These are phyloP conservation scores for Aspergillus sp. DNA, from an alignment of 2,329 filamentous ascomycete genomes.

Conservation along the genomic window DNA sequence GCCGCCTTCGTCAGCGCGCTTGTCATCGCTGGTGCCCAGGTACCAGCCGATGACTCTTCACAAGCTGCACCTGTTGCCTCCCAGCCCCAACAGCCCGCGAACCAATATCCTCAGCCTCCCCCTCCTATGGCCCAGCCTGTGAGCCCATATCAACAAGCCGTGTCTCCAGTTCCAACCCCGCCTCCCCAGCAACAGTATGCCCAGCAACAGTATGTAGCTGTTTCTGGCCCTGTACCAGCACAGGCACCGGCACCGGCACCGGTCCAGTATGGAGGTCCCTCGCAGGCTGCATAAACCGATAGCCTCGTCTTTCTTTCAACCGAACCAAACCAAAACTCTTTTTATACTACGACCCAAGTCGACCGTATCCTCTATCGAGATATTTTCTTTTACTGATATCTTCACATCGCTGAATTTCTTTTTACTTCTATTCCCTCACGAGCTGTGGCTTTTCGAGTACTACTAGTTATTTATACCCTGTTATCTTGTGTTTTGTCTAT, in stretches of 20 bases:
- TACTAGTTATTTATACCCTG: background rate
- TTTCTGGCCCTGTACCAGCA: no score
- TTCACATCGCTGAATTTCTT: background rate
- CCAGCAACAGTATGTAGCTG: no score
- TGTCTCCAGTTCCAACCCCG: background rate
- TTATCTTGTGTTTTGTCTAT: background rate
- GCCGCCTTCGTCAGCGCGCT: constrained; percentile 9
- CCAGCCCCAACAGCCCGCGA: no score
- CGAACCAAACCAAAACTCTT: background rate
- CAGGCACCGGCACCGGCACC: no score
- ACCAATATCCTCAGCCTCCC: background rate
- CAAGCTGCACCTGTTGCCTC: no score
- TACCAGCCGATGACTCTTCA: background rate
- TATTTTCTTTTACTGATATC: background rate
- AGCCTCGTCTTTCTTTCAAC: background rate
- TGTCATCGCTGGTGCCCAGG: constrained; percentile 5
- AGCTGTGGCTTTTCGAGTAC: background rate
- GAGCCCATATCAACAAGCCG: background rate
- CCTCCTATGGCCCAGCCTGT: background rate
- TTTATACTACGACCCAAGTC: background rate
- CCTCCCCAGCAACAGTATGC: no score
- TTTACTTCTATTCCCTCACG: background rate
- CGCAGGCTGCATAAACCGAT: background rate
- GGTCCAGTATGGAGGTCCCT: background rate
- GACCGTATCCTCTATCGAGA: background rate